Evolutionary conservation across 208 protist species (phyloP), one percentile per base, ranked within the genome.

Genomic region (Wallacemonas rigidus): DNA sequence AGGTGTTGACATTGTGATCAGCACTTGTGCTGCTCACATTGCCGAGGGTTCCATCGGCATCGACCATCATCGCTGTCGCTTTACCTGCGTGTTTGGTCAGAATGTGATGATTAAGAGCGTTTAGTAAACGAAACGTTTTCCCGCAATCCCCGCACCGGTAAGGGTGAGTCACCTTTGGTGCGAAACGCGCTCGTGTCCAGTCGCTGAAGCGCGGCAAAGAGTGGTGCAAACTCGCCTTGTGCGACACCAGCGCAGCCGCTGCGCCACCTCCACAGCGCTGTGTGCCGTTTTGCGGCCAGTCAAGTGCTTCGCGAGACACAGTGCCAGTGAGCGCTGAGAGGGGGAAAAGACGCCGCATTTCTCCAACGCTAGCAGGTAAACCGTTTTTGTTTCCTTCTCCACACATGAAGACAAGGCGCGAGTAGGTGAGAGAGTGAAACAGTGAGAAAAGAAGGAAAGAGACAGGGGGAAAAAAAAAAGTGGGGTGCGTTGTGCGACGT

Each of bases 51-150:
- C 91, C 91, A 35, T 87, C 86, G 47, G 67, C 80, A 41, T 79
- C 74, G 8, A 53, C 63, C 44, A 88, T 50, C 58, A 96, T 74
- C 1, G 88, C 83, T 71, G 84, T 91, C 1, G 91, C 91, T 3
- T 83, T 60, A 36, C 90, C 91, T 17, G 75, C 85, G 79, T 97
- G 92, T 17, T 87, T 88, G 8, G 92, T 95, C 75, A 93, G 81
- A 53, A 97, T 95, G 80, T 97, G 92, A 72, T 97, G 92, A 43
- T 94, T 89, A 1, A 97, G 80, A 0, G 92, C 92, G 72, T 95
- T 95, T 11, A 94, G 77, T 51, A 97, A 80, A 3, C 92, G 92
- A 76, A 97, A 97, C 0, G 81, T 72, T 72, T 95, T 95, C 11
- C 88, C 86, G 63, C 92, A 97, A 55, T 87, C 83, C 2, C 89